Percentiles rank a stretch among this genome's conserved stretches.
Conservation (phyloP, 2,329 filamentous ascomycete species). For the Coniochaeta hoffmannii region DNA sequence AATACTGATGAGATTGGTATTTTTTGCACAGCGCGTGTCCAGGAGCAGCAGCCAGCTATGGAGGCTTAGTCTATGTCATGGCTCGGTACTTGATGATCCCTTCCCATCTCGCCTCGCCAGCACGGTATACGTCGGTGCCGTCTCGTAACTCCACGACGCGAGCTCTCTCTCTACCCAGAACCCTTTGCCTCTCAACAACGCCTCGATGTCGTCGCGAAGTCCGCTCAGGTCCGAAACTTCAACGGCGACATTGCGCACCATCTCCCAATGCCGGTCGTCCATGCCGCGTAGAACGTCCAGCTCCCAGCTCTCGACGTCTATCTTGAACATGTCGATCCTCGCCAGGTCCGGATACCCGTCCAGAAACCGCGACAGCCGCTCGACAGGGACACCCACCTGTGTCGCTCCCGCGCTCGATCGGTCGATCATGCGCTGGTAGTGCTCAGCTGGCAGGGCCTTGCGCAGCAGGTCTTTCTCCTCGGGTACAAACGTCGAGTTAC, state of each 20-base stretch:
- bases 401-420: constrained; percentile 4
- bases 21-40: no score
- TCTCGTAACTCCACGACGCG: neutral
- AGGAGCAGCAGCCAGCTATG: no score
- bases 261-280: constrained; percentile 14
- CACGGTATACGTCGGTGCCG: neutral
- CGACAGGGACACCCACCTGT: constrained; percentile 9
- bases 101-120: neutral
- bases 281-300: constrained; percentile 15
- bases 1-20: no score
- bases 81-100: neutral
- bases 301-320: constrained; percentile 19
- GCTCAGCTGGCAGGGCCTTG: constrained; percentile 1
- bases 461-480: constrained; percentile 9
- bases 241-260: constrained; percentile 13
- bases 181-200: constrained; percentile 13
- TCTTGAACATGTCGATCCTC: constrained; percentile 18
- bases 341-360: constrained; percentile 4
- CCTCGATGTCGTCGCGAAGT: constrained; percentile 7
- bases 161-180: constrained; percentile 11
- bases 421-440: constrained; percentile 5
- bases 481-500: constrained; percentile 15
- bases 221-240: constrained; percentile 13
- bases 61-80: no score
- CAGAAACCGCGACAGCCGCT: constrained; percentile 14